phyloP scores from a whole-genome alignment of 2,329 filamentous ascomycete species.

The Colletotrichum euphorbiae region DNA sequence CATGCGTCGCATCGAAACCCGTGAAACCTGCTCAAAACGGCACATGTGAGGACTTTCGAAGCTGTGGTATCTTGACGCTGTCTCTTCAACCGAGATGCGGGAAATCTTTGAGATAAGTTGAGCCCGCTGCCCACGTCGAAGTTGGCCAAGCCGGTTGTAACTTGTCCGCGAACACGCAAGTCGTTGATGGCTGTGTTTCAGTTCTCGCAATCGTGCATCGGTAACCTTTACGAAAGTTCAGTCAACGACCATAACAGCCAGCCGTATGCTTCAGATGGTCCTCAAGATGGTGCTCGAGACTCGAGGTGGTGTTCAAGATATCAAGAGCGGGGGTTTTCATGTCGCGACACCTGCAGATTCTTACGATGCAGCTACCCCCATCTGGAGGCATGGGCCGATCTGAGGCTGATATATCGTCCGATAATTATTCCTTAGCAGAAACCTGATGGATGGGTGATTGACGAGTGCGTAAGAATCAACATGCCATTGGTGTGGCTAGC shows the following conservation, averaged over 20 bases:
- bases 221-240: background rate
- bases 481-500: too few relatives aligned
- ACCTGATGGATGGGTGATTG: background rate
- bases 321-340: constrained; percentile 18
- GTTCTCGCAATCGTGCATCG: background rate
- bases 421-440: constrained; percentile 14
- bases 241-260: constrained; percentile 5
- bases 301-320: background rate
- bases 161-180: background rate
- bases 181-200: background rate
- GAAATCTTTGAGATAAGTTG: too few relatives aligned
- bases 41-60: too few relatives aligned
- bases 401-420: constrained; percentile 10
- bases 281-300: background rate
- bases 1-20: too few relatives aligned
- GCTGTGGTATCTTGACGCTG: too few relatives aligned
- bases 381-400: constrained; percentile 14
- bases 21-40: too few relatives aligned
- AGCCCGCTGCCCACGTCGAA: too few relatives aligned
- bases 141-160: accelerated
- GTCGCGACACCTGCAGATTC: background rate
- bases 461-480: too few relatives aligned
- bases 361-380: background rate
- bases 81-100: too few relatives aligned
- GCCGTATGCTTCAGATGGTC: background rate